phyloP scores from a whole-genome alignment of 306 rosid species.

The Mimosa bimucronata region DNA sequence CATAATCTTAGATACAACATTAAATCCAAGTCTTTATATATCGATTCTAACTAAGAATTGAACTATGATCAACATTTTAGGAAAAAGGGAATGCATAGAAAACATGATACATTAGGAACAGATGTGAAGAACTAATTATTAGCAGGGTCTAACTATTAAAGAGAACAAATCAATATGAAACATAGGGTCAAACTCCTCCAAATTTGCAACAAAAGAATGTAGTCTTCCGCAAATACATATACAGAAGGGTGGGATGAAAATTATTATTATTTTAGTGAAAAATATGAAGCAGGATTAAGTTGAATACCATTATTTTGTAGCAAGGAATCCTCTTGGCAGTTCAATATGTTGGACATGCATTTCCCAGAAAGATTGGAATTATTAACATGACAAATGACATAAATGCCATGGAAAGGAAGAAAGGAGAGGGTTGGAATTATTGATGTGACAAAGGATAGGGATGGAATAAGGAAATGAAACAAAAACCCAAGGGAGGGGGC shows the following conservation, averaged over 20 bases:
- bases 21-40: not conserved
- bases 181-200: not conserved
- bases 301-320: not conserved
- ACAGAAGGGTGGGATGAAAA: no score
- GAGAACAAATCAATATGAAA: not conserved
- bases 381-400: not conserved
- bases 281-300: not conserved
- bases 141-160: not conserved
- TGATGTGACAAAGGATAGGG: not conserved
- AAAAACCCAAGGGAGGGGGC: not conserved
- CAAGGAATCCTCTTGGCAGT: not conserved
- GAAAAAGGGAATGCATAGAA: not conserved
- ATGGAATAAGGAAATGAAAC: not conserved
- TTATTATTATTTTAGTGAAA: not conserved
- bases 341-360: conserved; percentile 1
- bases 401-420: not conserved
- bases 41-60: not conserved
- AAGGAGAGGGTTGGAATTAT: not conserved
- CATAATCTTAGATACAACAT: not conserved
- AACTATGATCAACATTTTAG: not conserved
- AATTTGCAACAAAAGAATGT: not conserved
- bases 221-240: not conserved
- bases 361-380: not conserved
- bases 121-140: not conserved
- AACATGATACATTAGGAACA: not conserved